These are phyloP conservation scores for Bassia scoparia DNA, from an alignment of 148 eudicot genomes.

Conservation along the genomic window DNA sequence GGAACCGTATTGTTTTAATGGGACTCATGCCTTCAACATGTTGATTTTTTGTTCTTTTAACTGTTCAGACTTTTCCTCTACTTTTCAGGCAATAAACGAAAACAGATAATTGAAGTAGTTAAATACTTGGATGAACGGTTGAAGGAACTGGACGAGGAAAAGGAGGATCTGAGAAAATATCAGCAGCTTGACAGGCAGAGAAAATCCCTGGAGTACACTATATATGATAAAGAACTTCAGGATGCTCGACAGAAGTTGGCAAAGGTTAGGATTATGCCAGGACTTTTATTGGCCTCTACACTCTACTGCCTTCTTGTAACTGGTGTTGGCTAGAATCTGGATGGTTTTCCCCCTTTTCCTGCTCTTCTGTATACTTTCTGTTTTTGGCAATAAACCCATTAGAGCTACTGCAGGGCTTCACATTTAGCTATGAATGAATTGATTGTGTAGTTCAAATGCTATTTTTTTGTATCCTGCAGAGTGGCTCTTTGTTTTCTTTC, in stretches of 20 bases:
- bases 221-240: slow-evolving; percentile 88
- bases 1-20: neutral
- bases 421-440: neutral
- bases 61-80: neutral
- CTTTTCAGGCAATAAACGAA: slow-evolving; percentile 76
- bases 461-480: neutral
- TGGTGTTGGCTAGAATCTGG: neutral
- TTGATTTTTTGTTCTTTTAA: neutral
- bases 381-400: neutral
- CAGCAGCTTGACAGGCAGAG: slow-evolving; percentile 97
- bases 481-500: neutral
- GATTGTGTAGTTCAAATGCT: neutral
- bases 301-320: neutral
- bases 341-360: neutral
- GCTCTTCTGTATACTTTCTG: neutral
- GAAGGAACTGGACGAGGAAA: slow-evolving; percentile 93
- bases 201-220: slow-evolving; percentile 82
- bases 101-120: slow-evolving; percentile 94
- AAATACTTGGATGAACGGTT: slow-evolving; percentile 96
- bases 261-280: slow-evolving; percentile 47
- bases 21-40: neutral
- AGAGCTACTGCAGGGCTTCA: neutral
- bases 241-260: slow-evolving; percentile 75
- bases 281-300: neutral
- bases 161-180: slow-evolving; percentile 85